Conservation (phyloP, 768 basidiomycete genomes). For the Suillus fuscotomentosus region DNA sequence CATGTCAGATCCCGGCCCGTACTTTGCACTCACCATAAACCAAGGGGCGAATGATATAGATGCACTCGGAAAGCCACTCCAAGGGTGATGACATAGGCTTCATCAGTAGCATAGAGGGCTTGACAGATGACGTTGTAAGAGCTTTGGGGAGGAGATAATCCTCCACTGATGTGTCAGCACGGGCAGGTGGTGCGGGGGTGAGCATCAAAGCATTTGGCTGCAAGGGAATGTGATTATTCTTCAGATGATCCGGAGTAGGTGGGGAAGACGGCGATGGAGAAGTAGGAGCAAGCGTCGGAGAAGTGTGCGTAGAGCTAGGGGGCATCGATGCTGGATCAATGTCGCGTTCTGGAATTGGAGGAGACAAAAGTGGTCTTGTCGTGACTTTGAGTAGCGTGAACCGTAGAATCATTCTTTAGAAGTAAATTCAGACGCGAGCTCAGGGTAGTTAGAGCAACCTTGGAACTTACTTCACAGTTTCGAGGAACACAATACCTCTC, state of each 20-base stretch:
- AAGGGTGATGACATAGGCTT: constrained; percentile 56
- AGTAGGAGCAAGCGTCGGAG: constrained; percentile 61
- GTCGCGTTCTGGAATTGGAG: constrained; percentile 85
- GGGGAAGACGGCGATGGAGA: constrained; percentile 55
- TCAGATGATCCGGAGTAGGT: constrained; percentile 75
- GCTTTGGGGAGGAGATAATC: constrained; percentile 85
- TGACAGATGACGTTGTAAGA: constrained; percentile 68
- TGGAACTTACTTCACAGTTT: constrained; percentile 77
- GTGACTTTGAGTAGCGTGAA: constrained; percentile 74
- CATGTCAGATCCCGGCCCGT: constrained; percentile 11
- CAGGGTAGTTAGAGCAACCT: background rate
- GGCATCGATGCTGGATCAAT: constrained; percentile 74
- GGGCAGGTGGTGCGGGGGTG: constrained; percentile 47
- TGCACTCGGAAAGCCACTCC: constrained; percentile 72
- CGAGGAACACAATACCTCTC: constrained; percentile 75
- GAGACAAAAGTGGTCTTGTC: constrained; percentile 68
- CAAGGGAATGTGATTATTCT: constrained; percentile 72
- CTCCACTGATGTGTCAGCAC: constrained; percentile 61
- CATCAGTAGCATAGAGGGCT: constrained; percentile 66
- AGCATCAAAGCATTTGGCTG: constrained; percentile 60
- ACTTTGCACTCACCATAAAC: constrained; percentile 59
- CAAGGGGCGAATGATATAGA: constrained; percentile 74
- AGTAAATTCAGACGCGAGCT: constrained; percentile 10
- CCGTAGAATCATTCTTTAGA: constrained; percentile 67
- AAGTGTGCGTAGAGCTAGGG: constrained; percentile 48